These are phyloP conservation scores for Schwanniomyces occidentalis DNA, from an alignment of 805 yeast species.

Conservation along the genomic window DNA sequence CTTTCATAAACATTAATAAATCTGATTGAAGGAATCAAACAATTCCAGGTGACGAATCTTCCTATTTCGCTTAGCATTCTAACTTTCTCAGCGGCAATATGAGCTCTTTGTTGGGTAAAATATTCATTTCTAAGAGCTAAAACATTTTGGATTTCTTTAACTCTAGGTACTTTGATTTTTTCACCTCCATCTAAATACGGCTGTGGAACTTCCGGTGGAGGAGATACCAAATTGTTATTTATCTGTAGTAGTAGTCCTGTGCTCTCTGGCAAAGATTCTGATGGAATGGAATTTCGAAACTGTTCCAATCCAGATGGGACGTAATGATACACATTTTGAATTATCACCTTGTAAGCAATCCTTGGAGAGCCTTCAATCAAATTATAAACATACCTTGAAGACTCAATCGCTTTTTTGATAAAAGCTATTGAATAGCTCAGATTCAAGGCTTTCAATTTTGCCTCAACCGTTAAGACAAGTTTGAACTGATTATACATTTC, in stretches of 20 bases:
- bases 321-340: constrained; percentile 9
- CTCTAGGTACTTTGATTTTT: constrained; percentile 36
- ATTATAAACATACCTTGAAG: constrained; percentile 7
- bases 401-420: constrained; percentile 4
- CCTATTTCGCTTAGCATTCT: constrained; percentile 38
- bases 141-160: constrained; percentile 30
- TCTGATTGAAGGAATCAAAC: constrained; percentile 19
- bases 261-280: constrained; percentile 25
- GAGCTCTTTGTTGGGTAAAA: constrained; percentile 36
- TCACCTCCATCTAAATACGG: constrained; percentile 46
- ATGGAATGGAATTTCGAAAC: constrained; percentile 10
- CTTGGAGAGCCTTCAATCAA: constrained; percentile 7
- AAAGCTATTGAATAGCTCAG: constrained; percentile 4
- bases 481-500: constrained; percentile 6
- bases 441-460: constrained; percentile 8
- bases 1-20: constrained; percentile 22
- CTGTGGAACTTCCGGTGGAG: constrained; percentile 45
- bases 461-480: constrained; percentile 7
- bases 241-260: constrained; percentile 32
- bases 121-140: constrained; percentile 38
- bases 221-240: constrained; percentile 24
- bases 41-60: constrained; percentile 28
- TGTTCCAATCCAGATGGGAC: constrained; percentile 6
- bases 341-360: constrained; percentile 10
- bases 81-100: constrained; percentile 42